A percentile compares a stretch with the other conserved stretches of the same genome.
Evolutionary conservation across 805 yeast genomes (phyloP).

Genomic region (Candida pini): DNA sequence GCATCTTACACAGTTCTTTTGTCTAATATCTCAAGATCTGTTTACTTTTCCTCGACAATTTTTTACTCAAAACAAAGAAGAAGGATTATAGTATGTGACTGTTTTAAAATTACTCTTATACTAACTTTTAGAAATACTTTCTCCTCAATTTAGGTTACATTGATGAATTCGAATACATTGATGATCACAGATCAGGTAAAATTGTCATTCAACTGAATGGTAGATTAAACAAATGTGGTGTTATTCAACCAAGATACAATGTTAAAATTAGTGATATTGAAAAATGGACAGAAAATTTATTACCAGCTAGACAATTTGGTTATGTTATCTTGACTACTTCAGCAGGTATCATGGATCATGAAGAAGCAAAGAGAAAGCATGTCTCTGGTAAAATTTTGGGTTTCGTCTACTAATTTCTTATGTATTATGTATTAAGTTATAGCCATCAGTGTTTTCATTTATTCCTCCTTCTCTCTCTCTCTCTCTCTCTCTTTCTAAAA

Average conservation of each 20-base stretch:
- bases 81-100: too few species aligned
- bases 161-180: slow-evolving; percentile 98
- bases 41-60: slow-evolving; percentile 66
- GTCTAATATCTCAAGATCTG: slow-evolving; percentile 35
- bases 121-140: slow-evolving; percentile 26
- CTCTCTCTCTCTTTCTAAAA: too few species aligned
- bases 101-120: slow-evolving; percentile 25
- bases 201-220: slow-evolving; percentile 96
- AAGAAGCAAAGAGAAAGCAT: slow-evolving; percentile 99
- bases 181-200: slow-evolving; percentile 99
- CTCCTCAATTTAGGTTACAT: slow-evolving; percentile 53
- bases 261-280: slow-evolving; percentile 92
- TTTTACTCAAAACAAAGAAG: neutral
- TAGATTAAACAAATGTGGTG: slow-evolving; percentile 98
- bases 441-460: neutral
- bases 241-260: slow-evolving; percentile 97
- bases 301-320: slow-evolving; percentile 99
- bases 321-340: slow-evolving; percentile 97
- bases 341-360: slow-evolving; percentile 99
- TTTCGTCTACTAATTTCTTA: slow-evolving; percentile 83
- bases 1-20: slow-evolving; percentile 63
- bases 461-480: too few species aligned
- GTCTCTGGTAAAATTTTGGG: slow-evolving; percentile 99
- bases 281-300: slow-evolving; percentile 97
- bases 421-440: slow-evolving; percentile 15